These are phyloP conservation scores for Dovyalis caffra DNA, from an alignment of 345 rosid species.

Conservation along the genomic window DNA sequence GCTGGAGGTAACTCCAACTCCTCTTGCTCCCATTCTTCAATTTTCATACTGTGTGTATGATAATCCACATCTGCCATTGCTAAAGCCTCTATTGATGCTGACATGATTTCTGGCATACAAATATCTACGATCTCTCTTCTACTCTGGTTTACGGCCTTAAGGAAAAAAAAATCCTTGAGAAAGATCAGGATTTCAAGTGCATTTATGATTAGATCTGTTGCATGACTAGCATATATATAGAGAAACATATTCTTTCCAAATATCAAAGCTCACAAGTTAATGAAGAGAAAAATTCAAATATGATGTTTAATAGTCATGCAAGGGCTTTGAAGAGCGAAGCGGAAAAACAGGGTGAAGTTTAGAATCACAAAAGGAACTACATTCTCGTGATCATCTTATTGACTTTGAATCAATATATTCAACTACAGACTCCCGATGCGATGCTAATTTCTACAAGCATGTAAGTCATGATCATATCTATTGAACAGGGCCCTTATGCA, in stretches of 20 bases:
- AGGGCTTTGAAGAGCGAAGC: not conserved
- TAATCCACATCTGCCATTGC: constrained; percentile 46
- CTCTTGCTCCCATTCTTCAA: constrained; percentile 37
- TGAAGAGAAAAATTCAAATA: not conserved
- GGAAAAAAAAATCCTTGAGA: not conserved
- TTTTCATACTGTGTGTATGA: constrained; percentile 31
- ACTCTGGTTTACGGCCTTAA: not conserved
- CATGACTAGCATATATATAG: not conserved
- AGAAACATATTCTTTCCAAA: too few relatives aligned
- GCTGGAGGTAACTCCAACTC: constrained; percentile 18
- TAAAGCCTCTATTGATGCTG: constrained; percentile 42
- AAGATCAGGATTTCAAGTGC: not conserved
- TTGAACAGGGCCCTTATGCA: not conserved
- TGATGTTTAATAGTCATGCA: not conserved
- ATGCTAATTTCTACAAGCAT: too few relatives aligned
- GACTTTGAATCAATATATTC: not conserved
- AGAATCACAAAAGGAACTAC: not conserved
- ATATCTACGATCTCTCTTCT: not conserved
- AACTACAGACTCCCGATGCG: too few relatives aligned
- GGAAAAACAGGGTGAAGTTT: not conserved
- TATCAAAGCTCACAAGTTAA: not conserved
- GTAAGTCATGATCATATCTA: too few relatives aligned
- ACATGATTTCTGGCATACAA: not conserved
- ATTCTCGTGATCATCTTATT: not conserved
- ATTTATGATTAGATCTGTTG: not conserved